phyloP scores from a whole-genome alignment of 305 asterid genomes.

The Solanum aculeatissimum region DNA sequence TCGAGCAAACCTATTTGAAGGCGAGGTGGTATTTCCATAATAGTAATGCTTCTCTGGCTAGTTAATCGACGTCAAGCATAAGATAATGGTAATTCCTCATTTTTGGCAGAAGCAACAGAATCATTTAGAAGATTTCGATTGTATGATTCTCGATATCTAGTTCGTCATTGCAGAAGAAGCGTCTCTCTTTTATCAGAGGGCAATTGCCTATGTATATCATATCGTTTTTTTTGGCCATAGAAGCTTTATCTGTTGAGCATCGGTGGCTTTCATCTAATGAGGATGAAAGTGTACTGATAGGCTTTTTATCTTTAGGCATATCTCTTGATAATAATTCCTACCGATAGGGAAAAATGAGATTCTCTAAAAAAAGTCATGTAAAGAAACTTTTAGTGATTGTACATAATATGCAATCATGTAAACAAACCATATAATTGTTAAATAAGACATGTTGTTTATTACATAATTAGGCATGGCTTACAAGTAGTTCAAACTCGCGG shows the following conservation, averaged over 20 bases:
- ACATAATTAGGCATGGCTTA: too few relatives aligned
- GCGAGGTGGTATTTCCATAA: too few relatives aligned
- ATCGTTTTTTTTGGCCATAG: background rate
- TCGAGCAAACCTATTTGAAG: too few relatives aligned
- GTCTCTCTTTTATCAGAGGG: background rate
- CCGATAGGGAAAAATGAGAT: too few relatives aligned
- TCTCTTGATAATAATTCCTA: background rate
- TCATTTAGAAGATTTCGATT: background rate
- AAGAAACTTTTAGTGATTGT: too few relatives aligned
- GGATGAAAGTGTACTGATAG: background rate
- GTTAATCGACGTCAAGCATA: too few relatives aligned
- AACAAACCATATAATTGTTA: too few relatives aligned
- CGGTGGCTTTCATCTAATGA: background rate
- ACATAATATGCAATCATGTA: too few relatives aligned
- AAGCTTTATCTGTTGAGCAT: background rate
- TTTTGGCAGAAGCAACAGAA: background rate
- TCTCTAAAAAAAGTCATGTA: too few relatives aligned
- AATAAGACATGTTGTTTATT: too few relatives aligned
- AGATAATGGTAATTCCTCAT: background rate
- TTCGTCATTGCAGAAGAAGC: background rate
- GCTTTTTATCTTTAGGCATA: background rate
- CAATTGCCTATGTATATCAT: background rate
- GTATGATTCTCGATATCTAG: background rate
- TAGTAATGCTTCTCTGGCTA: background rate
- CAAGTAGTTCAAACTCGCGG: too few relatives aligned